These are phyloP conservation scores for Pleodorina starrii DNA, from an alignment of 139 green algal genomes.

Conservation along the genomic window DNA sequence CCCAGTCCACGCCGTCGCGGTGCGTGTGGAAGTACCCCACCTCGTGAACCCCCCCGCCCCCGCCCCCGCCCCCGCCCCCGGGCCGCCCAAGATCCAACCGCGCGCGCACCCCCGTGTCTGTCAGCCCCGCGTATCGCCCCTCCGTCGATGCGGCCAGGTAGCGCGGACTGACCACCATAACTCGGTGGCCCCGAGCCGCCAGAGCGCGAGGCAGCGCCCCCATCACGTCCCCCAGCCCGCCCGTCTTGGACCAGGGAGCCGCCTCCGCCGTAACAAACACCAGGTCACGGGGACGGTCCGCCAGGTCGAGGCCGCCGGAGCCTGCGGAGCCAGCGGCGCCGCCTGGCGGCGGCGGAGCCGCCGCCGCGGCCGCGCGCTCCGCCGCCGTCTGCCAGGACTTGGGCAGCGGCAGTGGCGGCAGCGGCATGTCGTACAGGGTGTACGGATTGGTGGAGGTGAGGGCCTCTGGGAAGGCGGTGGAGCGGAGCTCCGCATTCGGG, in stretches of 20 bases:
- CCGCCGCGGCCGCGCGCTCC: background rate
- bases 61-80: constrained; percentile 55
- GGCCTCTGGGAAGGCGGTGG: constrained; percentile 12
- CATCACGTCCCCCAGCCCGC: constrained; percentile 93
- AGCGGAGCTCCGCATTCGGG: constrained; percentile 34
- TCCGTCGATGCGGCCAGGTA: constrained; percentile 23
- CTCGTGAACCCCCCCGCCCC: constrained; percentile 67
- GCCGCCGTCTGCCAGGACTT: constrained; percentile 19
- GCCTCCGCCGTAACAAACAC: constrained; percentile 84
- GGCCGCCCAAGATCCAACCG: constrained; percentile 65
- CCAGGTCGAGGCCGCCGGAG: background rate
- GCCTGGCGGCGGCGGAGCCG: background rate
- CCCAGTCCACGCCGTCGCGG: constrained; percentile 83
- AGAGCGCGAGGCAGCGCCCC: constrained; percentile 77
- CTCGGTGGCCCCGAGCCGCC: constrained; percentile 76
- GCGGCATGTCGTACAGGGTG: constrained; percentile 45
- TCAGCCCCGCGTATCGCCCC: constrained; percentile 11
- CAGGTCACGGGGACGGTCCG: constrained; percentile 53
- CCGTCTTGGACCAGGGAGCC: constrained; percentile 93
- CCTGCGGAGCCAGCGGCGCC: background rate
- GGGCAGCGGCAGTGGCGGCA: background rate
- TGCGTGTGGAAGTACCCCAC: constrained; percentile 80
- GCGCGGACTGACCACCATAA: constrained; percentile 75
- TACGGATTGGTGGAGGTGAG: constrained; percentile 42
- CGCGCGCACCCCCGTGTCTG: constrained; percentile 46